Evolutionary conservation across 805 yeast genomes (phyloP).

Genomic region (Wickerhamomyces bisporus): DNA sequence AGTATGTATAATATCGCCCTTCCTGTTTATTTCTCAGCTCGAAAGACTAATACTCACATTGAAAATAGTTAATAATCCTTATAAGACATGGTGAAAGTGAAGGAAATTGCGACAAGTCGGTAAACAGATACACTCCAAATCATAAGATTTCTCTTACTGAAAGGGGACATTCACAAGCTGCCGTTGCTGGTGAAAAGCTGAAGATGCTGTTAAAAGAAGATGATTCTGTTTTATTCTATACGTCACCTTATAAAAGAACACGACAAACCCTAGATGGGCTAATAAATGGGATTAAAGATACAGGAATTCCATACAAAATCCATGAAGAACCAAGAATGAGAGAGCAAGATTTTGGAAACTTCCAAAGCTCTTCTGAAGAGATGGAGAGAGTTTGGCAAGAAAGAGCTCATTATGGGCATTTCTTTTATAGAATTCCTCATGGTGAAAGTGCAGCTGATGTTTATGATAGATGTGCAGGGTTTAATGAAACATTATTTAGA

Average conservation of each 20-base stretch:
- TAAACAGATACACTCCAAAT: constrained; percentile 74
- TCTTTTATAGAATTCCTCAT: constrained; percentile 83
- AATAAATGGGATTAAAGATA: constrained; percentile 45
- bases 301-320: constrained; percentile 44
- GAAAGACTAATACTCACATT: constrained; percentile 2
- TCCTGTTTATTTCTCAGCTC: too few relatives aligned
- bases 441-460: constrained; percentile 98
- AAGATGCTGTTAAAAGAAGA: constrained; percentile 37
- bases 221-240: constrained; percentile 66
- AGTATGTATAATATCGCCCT: constrained; percentile 10
- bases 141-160: constrained; percentile 73
- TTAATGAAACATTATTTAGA: constrained; percentile 80
- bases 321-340: constrained; percentile 89
- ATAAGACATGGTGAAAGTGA: constrained; percentile 93
- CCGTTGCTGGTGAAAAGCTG: constrained; percentile 52
- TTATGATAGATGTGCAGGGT: constrained; percentile 84
- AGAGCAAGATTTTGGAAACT: constrained; percentile 94
- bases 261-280: constrained; percentile 78
- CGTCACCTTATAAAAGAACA: constrained; percentile 83
- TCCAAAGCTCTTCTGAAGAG: constrained; percentile 68
- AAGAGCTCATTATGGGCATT: constrained; percentile 82
- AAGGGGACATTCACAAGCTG: constrained; percentile 63
- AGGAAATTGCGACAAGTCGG: constrained; percentile 80
- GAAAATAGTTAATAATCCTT: constrained; percentile 50
- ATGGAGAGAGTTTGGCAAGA: constrained; percentile 83